Conservation (phyloP, 2,329 filamentous ascomycete species). For the Amauroascus niger region DNA sequence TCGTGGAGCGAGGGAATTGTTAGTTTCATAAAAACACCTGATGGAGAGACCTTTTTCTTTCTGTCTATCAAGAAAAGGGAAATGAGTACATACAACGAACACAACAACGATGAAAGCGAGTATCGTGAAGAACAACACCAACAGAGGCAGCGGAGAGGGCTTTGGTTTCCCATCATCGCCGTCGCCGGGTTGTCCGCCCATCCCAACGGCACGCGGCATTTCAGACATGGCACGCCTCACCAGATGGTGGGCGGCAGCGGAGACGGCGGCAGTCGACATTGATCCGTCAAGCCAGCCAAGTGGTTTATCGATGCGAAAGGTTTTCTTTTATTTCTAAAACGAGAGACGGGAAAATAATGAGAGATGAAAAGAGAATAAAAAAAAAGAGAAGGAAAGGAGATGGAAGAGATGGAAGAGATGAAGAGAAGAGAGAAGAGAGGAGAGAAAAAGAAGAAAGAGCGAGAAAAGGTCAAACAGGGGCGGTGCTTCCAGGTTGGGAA, state of each 20-base stretch:
- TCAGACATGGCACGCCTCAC: not conserved
- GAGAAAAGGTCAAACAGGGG: too few relatives aligned
- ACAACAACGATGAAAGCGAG: not conserved
- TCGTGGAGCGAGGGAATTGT: not conserved
- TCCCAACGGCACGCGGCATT: not conserved
- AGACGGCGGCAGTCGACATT: not conserved
- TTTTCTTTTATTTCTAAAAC: too few relatives aligned
- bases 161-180: not conserved
- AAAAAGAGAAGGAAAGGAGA: not conserved
- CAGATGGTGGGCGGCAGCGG: slow-evolving; percentile 2
- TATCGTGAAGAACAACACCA: not conserved
- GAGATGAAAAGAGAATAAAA: not conserved
- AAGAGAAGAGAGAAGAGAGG: not conserved
- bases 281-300: not conserved
- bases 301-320: not conserved
- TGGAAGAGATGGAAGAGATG: not conserved
- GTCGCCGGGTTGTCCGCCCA: not conserved
- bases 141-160: not conserved
- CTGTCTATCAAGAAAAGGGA: not conserved
- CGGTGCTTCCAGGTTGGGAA: too few relatives aligned
- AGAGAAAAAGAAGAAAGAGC: not conserved
- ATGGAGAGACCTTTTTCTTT: not conserved
- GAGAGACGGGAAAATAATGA: not conserved
- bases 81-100: not conserved
- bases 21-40: not conserved